phyloP scores from a whole-genome alignment of 495 filamentous ascomycete genomes.

The Acidomyces sp. region DNA sequence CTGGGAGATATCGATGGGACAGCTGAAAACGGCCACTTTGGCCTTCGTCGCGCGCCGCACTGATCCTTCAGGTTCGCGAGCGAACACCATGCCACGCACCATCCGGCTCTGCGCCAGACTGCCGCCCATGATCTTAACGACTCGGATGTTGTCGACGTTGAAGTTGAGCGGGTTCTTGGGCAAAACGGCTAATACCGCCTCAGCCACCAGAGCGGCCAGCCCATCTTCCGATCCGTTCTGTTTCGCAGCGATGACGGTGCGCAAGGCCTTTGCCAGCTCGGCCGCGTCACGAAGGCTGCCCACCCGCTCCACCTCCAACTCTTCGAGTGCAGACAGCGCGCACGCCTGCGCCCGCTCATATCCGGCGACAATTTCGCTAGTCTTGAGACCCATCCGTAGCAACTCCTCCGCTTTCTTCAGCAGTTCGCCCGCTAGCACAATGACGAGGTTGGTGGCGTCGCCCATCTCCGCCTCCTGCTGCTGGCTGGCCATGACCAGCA shows the following conservation, averaged over 20 bases:
- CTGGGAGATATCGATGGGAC: conserved; percentile 87
- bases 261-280: conserved; percentile 88
- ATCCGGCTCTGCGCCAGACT: conserved; percentile 84
- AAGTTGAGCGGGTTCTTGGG: conserved; percentile 97
- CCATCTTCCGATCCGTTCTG: conserved; percentile 85
- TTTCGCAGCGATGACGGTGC: conserved; percentile 91
- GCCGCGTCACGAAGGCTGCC: conserved; percentile 61
- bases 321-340: conserved; percentile 72
- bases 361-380: conserved; percentile 85
- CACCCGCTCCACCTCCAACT: conserved; percentile 82
- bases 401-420: conserved; percentile 95
- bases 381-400: conserved; percentile 88
- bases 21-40: conserved; percentile 94
- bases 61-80: conserved; percentile 69
- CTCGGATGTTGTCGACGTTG: conserved; percentile 97
- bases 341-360: conserved; percentile 90
- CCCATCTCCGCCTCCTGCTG: conserved; percentile 99
- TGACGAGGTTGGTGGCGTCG: conserved; percentile 95
- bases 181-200: conserved; percentile 85
- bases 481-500: conserved; percentile 98
- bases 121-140: conserved; percentile 99
- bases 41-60: conserved; percentile 84
- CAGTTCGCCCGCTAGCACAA: conserved; percentile 88
- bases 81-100: conserved; percentile 97
- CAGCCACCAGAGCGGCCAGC: conserved; percentile 73